A percentile compares a stretch with the other conserved stretches of the same genome.
phyloP scores from a whole-genome alignment of 2,329 filamentous ascomycete genomes.

The Fusarium marasasianum region DNA sequence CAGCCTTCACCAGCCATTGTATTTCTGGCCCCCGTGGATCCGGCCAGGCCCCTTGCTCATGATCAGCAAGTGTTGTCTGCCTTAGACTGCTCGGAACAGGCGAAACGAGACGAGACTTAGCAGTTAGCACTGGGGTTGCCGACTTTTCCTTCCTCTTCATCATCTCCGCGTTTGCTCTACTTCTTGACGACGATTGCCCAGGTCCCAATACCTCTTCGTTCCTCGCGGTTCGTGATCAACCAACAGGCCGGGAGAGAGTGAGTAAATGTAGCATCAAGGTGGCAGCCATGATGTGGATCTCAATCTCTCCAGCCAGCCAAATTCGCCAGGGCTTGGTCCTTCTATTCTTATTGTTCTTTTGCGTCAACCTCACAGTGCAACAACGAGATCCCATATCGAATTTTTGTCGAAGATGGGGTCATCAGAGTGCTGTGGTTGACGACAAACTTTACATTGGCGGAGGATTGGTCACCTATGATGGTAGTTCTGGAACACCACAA shows the following conservation, averaged over 20 bases:
- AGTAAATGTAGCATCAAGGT: slow-evolving; percentile 34
- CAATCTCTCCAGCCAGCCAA: slow-evolving; percentile 27
- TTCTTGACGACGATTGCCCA: neutral
- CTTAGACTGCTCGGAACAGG: neutral
- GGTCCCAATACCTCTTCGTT: slow-evolving; percentile 3
- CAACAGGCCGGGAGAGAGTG: slow-evolving; percentile 26
- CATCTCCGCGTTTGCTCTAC: slow-evolving; percentile 3
- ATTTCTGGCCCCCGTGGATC: slow-evolving; percentile 9
- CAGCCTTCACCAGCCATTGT: neutral
- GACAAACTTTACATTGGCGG: slow-evolving; percentile 70
- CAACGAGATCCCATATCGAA: slow-evolving; percentile 62
- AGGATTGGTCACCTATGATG: slow-evolving; percentile 65
- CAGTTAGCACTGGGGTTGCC: neutral
- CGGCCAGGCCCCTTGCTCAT: slow-evolving; percentile 25
- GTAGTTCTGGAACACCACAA: slow-evolving; percentile 55
- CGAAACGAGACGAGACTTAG: neutral
- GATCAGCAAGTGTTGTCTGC: slow-evolving; percentile 20
- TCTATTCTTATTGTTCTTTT: slow-evolving; percentile 33
- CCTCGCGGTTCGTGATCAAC: slow-evolving; percentile 6
- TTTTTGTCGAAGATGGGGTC: slow-evolving; percentile 65
- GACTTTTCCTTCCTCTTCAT: slow-evolving; percentile 14
- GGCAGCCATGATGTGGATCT: slow-evolving; percentile 40
- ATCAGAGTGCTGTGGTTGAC: slow-evolving; percentile 69
- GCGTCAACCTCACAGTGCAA: slow-evolving; percentile 39
- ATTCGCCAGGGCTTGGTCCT: slow-evolving; percentile 26